These are phyloP conservation scores for Mortierella sp. DNA, from an alignment of 371 early-diverging fungal species.

Conservation along the genomic window DNA sequence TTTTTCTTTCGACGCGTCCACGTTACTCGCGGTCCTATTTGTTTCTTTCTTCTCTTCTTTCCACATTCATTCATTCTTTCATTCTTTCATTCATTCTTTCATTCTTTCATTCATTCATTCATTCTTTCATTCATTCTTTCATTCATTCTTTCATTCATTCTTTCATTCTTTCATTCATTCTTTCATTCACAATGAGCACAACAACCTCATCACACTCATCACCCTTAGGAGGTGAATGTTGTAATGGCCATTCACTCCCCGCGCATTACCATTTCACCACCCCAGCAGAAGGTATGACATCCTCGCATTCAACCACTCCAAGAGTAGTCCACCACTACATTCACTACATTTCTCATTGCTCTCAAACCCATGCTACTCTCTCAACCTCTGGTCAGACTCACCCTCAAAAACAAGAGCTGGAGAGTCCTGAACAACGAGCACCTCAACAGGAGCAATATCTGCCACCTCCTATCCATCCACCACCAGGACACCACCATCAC, in stretches of 20 bases:
- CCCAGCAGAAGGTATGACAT: not conserved
- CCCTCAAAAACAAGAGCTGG: not conserved
- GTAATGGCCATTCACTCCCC: not conserved
- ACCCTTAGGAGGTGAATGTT: not conserved
- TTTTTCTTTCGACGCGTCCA: too few species aligned
- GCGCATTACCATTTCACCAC: not conserved
- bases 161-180: not conserved
- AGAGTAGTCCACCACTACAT: not conserved
- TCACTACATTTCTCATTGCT: not conserved
- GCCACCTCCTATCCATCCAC: not conserved
- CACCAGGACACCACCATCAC: not conserved
- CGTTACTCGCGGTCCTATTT: not conserved
- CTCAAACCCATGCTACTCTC: not conserved
- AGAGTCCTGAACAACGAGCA: not conserved
- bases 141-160: not conserved
- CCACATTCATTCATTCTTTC: not conserved
- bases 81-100: not conserved
- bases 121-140: too few species aligned
- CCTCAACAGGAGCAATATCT: not conserved
- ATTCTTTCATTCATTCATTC: not conserved
- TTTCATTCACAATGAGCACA: not conserved
- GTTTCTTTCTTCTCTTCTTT: not conserved
- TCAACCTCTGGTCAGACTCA: not conserved
- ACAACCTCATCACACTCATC: not conserved
- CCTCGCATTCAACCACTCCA: not conserved